Evolutionary conservation across 805 yeast genomes (phyloP).

Genomic region (Clavispora vitiphila): DNA sequence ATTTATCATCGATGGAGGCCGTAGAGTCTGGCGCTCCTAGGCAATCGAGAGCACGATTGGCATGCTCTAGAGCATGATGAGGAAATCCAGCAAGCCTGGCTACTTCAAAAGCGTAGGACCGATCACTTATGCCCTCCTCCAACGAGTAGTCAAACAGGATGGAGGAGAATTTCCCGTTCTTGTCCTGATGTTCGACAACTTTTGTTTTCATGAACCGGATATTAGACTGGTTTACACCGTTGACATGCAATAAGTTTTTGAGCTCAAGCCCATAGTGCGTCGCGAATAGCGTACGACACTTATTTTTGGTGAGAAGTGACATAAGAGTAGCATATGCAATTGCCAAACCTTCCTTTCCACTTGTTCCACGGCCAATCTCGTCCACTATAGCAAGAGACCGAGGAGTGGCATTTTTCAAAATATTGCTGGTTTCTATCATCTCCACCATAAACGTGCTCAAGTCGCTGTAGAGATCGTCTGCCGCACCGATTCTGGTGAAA

Average conservation of each 20-base stretch:
- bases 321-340: constrained; percentile 74
- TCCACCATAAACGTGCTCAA: constrained; percentile 51
- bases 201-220: constrained; percentile 29
- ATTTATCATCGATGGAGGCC: not conserved
- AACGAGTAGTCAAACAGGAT: constrained; percentile 53
- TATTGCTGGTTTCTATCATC: constrained; percentile 38
- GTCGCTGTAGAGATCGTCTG: constrained; percentile 27
- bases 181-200: constrained; percentile 19
- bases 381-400: constrained; percentile 40
- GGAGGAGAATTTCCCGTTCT: constrained; percentile 12
- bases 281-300: constrained; percentile 78
- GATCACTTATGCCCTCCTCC: constrained; percentile 60
- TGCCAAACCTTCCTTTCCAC: constrained; percentile 78
- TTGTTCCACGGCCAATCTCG: constrained; percentile 44
- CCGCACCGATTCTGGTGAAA: constrained; percentile 40
- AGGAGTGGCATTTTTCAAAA: constrained; percentile 29
- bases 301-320: constrained; percentile 47
- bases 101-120: constrained; percentile 72
- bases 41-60: constrained; percentile 30
- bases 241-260: constrained; percentile 30
- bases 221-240: constrained; percentile 21
- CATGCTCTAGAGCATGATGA: constrained; percentile 46
- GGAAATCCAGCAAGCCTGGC: constrained; percentile 84
- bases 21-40: not conserved
- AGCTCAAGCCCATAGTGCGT: constrained; percentile 64